Percentiles rank a stretch among this genome's conserved stretches.
phyloP scores from a whole-genome alignment of 164 flowering plant species.

The Kalanchoe fedtschenkoi region DNA sequence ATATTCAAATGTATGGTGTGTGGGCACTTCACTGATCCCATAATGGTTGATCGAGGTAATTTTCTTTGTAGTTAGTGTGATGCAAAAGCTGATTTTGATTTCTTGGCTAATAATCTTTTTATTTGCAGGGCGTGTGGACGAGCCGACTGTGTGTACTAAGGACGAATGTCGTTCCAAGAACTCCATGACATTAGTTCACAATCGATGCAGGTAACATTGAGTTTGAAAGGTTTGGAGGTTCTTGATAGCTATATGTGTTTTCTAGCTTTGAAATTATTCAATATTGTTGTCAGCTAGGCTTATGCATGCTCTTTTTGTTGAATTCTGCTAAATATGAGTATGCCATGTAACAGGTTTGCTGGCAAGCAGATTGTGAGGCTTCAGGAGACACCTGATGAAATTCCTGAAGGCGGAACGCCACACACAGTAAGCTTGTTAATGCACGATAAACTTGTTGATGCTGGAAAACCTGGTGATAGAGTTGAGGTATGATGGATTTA shows the following conservation, averaged over 20 bases:
- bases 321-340: not conserved
- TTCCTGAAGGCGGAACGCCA: constrained; percentile 98
- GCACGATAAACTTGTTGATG: constrained; percentile 92
- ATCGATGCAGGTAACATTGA: constrained; percentile 75
- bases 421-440: constrained; percentile 94
- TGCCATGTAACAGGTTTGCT: constrained; percentile 48
- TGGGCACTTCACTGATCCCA: constrained; percentile 71
- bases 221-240: not conserved
- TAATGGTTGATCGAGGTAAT: constrained; percentile 85
- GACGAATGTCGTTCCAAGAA: constrained; percentile 71
- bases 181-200: constrained; percentile 86
- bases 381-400: constrained; percentile 98
- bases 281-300: not conserved
- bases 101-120: constrained; percentile 10
- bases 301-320: not conserved
- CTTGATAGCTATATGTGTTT: not conserved
- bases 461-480: constrained; percentile 97
- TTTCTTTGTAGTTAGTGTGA: not conserved
- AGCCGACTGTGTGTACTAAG: constrained; percentile 61
- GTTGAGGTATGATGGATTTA: constrained; percentile 50
- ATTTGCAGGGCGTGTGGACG: constrained; percentile 60
- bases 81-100: not conserved
- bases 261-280: not conserved
- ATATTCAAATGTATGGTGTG: constrained; percentile 83
- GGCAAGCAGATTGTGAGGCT: constrained; percentile 95